Base-by-base conservation (phyloP, 805 yeast genomes). In the Millerago galiae region DNA sequence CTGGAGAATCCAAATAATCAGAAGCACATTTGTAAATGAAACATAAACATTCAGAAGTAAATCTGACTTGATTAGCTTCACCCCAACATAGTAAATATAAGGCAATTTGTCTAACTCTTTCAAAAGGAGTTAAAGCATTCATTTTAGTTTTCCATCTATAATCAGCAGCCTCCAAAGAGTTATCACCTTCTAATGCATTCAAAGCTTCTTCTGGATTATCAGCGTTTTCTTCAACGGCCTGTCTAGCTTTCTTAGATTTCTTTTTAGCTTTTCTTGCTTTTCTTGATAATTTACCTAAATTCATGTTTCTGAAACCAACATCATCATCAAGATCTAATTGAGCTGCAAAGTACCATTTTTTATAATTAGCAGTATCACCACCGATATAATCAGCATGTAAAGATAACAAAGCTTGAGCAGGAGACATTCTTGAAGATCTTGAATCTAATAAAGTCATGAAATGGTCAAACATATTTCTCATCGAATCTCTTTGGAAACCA, bases 11-110 rank as follows among this genome's bases (percentile, higher is more conserved):
- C 61, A 88, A 73, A 68, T 93, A 90, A 67, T 93, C 99, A 52
- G 75, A 75, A 45, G 97, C 96, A 65, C 95, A 86, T 72, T 95
- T 91, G 77, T 81, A 95, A 59, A 93, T 81, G 75, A 85, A 93
- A 76, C 96, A 87, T 49, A 93, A 70, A 68, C 84, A 75, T 72
- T 89, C 97, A 17, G 85, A 74, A 43, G 93, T 83, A 70, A 93
- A 93, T 67, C 99, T 84, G 45, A 91, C 95, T 71, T 85, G 93
- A 66, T 85, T 85, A 29, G 93, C 90, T 69, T 85, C 95, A 71
- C 95, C 95, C 95, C 95, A 85, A 54, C 83, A 66, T 55, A 85
- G 70, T 47, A 85, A 68, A 66, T 83, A 85, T 48, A 85, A 68
- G 12, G 90, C 81, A 53, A 85, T 66, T 51, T 84, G 89, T 66